These are phyloP conservation scores for Diversispora epigaea DNA, from an alignment of 192 early-diverging fungal species.

Conservation along the genomic window DNA sequence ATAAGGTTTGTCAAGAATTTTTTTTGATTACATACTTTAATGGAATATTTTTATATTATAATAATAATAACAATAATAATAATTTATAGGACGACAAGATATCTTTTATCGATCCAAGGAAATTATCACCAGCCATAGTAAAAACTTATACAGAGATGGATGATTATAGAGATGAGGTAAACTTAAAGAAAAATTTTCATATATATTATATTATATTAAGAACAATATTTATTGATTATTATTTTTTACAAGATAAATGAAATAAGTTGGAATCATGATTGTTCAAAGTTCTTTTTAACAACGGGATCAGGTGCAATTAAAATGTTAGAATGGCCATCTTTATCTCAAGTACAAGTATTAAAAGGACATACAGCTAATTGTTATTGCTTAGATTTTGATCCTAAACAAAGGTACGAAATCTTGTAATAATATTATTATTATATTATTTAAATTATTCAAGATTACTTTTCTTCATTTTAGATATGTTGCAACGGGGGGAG, in stretches of 20 bases:
- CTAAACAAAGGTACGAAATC: slow-evolving; percentile 51
- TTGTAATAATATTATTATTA: background rate
- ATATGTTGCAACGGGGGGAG: slow-evolving; percentile 78
- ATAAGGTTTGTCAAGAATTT: slow-evolving; percentile 55
- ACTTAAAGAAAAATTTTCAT: too few relatives aligned
- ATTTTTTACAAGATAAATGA: slow-evolving; percentile 59
- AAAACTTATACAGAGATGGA: slow-evolving; percentile 16
- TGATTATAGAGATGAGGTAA: slow-evolving; percentile 19
- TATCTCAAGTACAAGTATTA: slow-evolving; percentile 55
- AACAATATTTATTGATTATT: slow-evolving; percentile 16
- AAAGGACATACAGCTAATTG: slow-evolving; percentile 78
- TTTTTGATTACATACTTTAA: background rate
- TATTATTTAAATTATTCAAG: background rate
- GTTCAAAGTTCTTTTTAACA: slow-evolving; percentile 73
- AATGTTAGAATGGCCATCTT: slow-evolving; percentile 65
- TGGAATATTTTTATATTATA: background rate
- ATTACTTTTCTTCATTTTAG: slow-evolving; percentile 27
- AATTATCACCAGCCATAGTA: background rate
- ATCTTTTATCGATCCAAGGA: slow-evolving; percentile 72
- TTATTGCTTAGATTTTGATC: slow-evolving; percentile 80
- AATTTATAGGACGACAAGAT: slow-evolving; percentile 71
- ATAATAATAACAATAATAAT: background rate
- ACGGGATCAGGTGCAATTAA: slow-evolving; percentile 73
- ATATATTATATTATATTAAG: background rate
- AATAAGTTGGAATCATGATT: slow-evolving; percentile 75